Conservation (phyloP, 1,284 basidiomycete species). For the Fomitopsis pinicola region DNA sequence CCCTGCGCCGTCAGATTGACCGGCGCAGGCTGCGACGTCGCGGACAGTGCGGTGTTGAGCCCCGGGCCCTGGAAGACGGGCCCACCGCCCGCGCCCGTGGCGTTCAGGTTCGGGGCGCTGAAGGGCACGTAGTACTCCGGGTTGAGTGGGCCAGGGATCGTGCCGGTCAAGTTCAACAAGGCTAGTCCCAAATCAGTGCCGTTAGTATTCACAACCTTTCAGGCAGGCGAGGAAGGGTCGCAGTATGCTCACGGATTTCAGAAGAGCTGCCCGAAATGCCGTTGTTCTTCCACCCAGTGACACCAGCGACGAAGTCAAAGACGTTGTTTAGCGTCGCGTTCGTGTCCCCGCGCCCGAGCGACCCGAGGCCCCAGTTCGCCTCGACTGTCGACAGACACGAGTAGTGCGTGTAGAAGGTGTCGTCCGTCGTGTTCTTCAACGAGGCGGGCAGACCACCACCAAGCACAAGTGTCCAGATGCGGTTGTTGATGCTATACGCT, state of each 20-base stretch:
- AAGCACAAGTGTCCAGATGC: constrained; percentile 44
- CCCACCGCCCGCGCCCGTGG: constrained; percentile 36
- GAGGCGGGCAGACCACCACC: constrained; percentile 46
- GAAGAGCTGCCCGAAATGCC: constrained; percentile 24
- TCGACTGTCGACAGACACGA: constrained; percentile 55
- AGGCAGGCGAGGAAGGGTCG: neutral
- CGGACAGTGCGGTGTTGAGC: constrained; percentile 32
- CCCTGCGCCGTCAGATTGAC: constrained; percentile 36
- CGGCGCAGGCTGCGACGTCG: constrained; percentile 30
- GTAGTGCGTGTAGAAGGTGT: constrained; percentile 65
- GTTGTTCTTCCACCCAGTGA: constrained; percentile 35
- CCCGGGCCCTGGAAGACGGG: constrained; percentile 33
- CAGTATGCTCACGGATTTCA: constrained; percentile 13
- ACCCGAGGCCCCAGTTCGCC: constrained; percentile 60
- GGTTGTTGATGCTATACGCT: constrained; percentile 41
- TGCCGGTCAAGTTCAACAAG: constrained; percentile 23
- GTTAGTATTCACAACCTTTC: no score
- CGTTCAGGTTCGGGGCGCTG: constrained; percentile 35
- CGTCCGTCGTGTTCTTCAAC: constrained; percentile 43
- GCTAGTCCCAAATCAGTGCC: constrained; percentile 17
- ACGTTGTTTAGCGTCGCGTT: constrained; percentile 48
- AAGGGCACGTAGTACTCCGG: constrained; percentile 35
- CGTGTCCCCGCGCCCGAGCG: constrained; percentile 53
- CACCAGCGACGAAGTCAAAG: constrained; percentile 39
- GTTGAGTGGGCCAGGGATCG: constrained; percentile 29